Percentiles rank a stretch among this genome's conserved stretches.
These are phyloP conservation scores for Camellia sinensis DNA, from an alignment of 148 eudicot species.

Conservation along the genomic window DNA sequence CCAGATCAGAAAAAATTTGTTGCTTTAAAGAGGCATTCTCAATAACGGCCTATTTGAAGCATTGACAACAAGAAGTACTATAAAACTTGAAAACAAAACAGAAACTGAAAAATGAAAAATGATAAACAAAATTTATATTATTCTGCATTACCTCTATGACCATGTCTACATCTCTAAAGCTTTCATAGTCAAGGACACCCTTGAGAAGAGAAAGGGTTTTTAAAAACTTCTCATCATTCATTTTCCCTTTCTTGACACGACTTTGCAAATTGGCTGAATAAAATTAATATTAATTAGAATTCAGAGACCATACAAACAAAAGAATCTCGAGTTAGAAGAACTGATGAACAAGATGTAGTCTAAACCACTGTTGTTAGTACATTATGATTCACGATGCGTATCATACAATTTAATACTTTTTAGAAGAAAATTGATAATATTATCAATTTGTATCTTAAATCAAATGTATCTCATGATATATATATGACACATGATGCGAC, in stretches of 20 bases:
- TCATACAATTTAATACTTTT: too few relatives aligned
- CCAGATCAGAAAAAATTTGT: slow-evolving; percentile 88
- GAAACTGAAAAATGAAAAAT: background rate
- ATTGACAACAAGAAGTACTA: slow-evolving; percentile 3
- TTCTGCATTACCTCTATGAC: slow-evolving; percentile 76
- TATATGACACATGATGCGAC: too few relatives aligned
- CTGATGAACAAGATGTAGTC: background rate
- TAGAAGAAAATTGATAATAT: too few relatives aligned
- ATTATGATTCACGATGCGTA: too few relatives aligned
- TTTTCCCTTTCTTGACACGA: slow-evolving; percentile 83
- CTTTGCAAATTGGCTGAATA: slow-evolving; percentile 79
- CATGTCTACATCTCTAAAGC: slow-evolving; percentile 91
- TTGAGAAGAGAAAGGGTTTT: slow-evolving; percentile 76
- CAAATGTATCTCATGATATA: too few relatives aligned
- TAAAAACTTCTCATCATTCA: slow-evolving; percentile 72
- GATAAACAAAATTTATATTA: background rate
- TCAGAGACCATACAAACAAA: background rate
- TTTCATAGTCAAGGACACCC: slow-evolving; percentile 73
- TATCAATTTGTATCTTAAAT: too few relatives aligned
- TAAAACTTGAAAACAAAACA: slow-evolving; percentile 2
- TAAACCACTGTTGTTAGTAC: background rate
- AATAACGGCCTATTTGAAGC: slow-evolving; percentile 69
- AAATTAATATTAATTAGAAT: slow-evolving; percentile 14
- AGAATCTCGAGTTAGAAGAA: slow-evolving; percentile 8
- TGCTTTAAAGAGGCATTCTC: slow-evolving; percentile 88